These are phyloP conservation scores for Shiraia bambusicola DNA, from an alignment of 2,329 filamentous ascomycete species.

Conservation along the genomic window DNA sequence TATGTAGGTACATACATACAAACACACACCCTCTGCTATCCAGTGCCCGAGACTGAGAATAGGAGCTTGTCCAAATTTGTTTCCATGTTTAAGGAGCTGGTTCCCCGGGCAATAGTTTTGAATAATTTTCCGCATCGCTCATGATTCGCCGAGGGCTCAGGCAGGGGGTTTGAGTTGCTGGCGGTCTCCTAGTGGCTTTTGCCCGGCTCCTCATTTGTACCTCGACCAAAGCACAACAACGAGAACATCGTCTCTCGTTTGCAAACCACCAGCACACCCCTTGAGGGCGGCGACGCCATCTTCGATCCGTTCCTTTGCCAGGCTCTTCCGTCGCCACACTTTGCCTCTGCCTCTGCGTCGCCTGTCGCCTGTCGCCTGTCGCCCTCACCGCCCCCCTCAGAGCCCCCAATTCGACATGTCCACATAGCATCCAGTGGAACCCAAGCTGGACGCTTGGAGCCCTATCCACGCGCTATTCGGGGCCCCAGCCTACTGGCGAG, in stretches of 20 bases:
- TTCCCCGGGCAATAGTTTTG: slow-evolving; percentile 24
- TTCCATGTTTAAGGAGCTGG: slow-evolving; percentile 3
- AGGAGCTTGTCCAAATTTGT: too few species aligned
- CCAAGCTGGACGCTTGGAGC: slow-evolving; percentile 35
- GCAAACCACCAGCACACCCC: slow-evolving; percentile 1
- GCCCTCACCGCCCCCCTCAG: slow-evolving; percentile 20
- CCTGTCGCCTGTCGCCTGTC: slow-evolving; percentile 1
- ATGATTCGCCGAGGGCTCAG: slow-evolving; percentile 9
- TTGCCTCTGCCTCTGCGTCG: slow-evolving; percentile 6
- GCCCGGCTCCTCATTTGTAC: slow-evolving; percentile 6
- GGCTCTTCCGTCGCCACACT: background rate
- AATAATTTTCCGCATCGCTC: slow-evolving; percentile 6
- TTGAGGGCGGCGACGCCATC: slow-evolving; percentile 1
- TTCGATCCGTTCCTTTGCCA: too few species aligned
- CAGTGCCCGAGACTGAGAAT: too few species aligned
- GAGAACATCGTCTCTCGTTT: slow-evolving; percentile 1
- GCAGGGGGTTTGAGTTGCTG: background rate
- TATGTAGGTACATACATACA: too few species aligned
- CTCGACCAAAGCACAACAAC: slow-evolving; percentile 3
- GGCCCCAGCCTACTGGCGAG: slow-evolving; percentile 1
- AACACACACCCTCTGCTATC: too few species aligned
- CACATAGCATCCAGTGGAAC: slow-evolving; percentile 27
- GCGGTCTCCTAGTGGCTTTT: background rate
- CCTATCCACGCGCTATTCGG: slow-evolving; percentile 10
- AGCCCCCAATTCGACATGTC: slow-evolving; percentile 21